phyloP scores from a whole-genome alignment of 495 filamentous ascomycete genomes.

The Trichoderma virens region DNA sequence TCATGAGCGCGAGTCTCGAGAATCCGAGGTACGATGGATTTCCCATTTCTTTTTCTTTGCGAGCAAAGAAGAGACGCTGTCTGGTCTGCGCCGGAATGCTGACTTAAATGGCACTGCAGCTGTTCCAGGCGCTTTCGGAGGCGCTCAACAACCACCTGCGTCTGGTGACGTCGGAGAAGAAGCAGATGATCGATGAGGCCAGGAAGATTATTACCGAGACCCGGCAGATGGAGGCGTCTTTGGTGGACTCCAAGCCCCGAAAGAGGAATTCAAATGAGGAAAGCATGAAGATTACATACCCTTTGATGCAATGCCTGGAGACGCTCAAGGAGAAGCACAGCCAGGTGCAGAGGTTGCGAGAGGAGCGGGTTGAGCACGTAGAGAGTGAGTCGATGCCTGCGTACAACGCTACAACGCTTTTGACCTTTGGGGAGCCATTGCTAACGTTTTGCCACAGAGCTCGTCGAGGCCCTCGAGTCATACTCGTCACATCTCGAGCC shows the following conservation, averaged over 20 bases:
- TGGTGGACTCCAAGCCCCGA: constrained; percentile 65
- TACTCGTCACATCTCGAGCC: constrained; percentile 91
- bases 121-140: constrained; percentile 80
- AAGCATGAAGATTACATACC: constrained; percentile 67
- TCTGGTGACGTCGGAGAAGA: constrained; percentile 75
- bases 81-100: too few species aligned
- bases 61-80: too few species aligned
- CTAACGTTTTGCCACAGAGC: constrained; percentile 47
- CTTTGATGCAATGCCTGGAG: constrained; percentile 69
- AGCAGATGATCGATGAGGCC: constrained; percentile 78
- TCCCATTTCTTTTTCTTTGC: not conserved
- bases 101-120: constrained; percentile 42
- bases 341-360: constrained; percentile 69
- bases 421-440: not conserved
- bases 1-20: constrained; percentile 82
- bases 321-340: constrained; percentile 77
- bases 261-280: constrained; percentile 49
- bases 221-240: constrained; percentile 84
- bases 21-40: constrained; percentile 61
- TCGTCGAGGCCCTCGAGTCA: constrained; percentile 86
- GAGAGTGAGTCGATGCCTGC: constrained; percentile 56
- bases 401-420: not conserved
- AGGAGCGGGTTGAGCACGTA: constrained; percentile 86
- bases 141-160: constrained; percentile 79
- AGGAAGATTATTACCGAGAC: constrained; percentile 75